phyloP scores from a whole-genome alignment of 805 yeast genomes.

The Clavispora carvajalis region DNA sequence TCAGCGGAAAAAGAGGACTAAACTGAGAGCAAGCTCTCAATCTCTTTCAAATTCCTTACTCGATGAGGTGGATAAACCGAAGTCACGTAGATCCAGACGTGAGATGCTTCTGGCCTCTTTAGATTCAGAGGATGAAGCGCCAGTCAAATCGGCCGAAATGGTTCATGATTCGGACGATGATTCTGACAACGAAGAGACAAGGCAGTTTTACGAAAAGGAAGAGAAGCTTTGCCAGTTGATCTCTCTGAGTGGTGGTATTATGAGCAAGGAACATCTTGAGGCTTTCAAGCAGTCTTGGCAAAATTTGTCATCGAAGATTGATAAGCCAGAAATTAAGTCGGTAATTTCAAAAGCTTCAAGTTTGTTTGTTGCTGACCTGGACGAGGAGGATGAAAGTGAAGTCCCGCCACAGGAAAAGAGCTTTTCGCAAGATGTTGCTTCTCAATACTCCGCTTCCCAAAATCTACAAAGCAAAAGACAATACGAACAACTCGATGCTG shows the following conservation, averaged over 20 bases:
- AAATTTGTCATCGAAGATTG: constrained; percentile 4
- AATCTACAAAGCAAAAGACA: neutral
- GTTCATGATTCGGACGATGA: constrained; percentile 62
- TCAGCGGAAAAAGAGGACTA: neutral
- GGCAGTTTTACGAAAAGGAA: constrained; percentile 56
- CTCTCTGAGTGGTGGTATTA: constrained; percentile 33
- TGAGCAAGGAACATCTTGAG: constrained; percentile 18
- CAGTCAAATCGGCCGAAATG: constrained; percentile 46
- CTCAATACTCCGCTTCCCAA: too few species aligned
- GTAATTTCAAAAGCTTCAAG: constrained; percentile 10
- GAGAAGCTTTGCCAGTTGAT: constrained; percentile 39
- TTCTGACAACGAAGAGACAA: constrained; percentile 49
- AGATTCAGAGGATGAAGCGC: constrained; percentile 21
- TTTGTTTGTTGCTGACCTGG: constrained; percentile 14
- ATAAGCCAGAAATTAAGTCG: constrained; percentile 3
- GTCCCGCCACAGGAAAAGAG: neutral
- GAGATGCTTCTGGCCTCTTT: constrained; percentile 9
- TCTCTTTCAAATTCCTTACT: neutral
- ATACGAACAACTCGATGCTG: neutral
- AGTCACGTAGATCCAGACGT: constrained; percentile 3
- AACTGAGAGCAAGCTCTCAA: neutral
- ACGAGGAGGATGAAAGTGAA: constrained; percentile 10
- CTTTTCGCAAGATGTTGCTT: neutral
- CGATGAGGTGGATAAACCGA: constrained; percentile 3
- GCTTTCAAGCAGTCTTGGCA: constrained; percentile 14